Conservation (phyloP, 129 eudicot genomes). For the Chrysanthemum makinoi region DNA sequence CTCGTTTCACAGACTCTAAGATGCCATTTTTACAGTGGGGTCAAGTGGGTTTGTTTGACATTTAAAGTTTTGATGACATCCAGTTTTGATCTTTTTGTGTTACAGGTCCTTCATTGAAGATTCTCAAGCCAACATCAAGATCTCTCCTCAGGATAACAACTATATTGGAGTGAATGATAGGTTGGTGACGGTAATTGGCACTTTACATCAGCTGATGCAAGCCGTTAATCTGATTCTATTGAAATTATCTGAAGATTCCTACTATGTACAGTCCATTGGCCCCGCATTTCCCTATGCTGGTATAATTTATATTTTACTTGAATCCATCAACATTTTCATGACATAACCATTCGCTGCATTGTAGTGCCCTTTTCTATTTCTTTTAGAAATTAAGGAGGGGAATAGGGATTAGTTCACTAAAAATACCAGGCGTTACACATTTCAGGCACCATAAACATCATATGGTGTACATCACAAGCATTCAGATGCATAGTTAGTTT, state of each 20-base stretch:
- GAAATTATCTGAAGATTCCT: constrained; percentile 65
- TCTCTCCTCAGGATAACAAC: constrained; percentile 79
- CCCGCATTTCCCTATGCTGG: constrained; percentile 84
- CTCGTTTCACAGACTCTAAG: background rate
- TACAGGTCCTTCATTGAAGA: constrained; percentile 89
- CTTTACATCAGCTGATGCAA: constrained; percentile 70
- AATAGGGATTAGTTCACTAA: background rate
- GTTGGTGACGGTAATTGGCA: constrained; percentile 74
- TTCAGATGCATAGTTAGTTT: too few species aligned
- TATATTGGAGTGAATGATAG: constrained; percentile 82
- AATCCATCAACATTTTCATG: background rate
- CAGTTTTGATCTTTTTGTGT: constrained; percentile 15
- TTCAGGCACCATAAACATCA: constrained; percentile 8
- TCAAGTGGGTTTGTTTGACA: background rate
- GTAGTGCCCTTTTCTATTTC: background rate
- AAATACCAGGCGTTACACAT: constrained; percentile 13
- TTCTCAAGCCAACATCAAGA: constrained; percentile 79
- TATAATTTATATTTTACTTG: constrained; percentile 20
- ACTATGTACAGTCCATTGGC: constrained; percentile 60
- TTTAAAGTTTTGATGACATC: constrained; percentile 13
- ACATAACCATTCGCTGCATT: too few species aligned
- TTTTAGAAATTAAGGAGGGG: too few species aligned
- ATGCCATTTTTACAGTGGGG: too few species aligned
- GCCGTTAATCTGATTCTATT: constrained; percentile 74
- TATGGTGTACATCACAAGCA: too few species aligned